phyloP scores from a whole-genome alignment of 116 monocot species.

The Phalaenopsis hybrid region DNA sequence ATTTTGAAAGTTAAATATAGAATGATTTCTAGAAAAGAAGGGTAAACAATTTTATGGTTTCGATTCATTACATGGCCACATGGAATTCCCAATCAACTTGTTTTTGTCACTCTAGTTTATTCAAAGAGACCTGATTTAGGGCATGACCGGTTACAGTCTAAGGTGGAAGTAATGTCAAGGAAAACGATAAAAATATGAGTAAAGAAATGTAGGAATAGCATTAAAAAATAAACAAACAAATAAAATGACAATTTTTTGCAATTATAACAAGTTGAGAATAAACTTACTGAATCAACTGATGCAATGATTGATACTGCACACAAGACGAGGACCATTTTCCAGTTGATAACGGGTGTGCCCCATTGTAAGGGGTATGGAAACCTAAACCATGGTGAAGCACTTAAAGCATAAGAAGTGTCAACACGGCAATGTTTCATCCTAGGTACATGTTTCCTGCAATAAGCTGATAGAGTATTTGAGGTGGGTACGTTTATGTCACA shows the following conservation, averaged over 20 bases:
- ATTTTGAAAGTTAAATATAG: no score
- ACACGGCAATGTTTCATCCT: slow-evolving; percentile 92
- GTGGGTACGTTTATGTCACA: slow-evolving; percentile 77
- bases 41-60: no score
- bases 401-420: slow-evolving; percentile 71
- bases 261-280: background rate
- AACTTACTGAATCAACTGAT: slow-evolving; percentile 91
- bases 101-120: no score
- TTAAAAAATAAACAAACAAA: background rate
- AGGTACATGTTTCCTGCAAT: slow-evolving; percentile 79
- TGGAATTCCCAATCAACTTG: no score
- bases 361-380: slow-evolving; percentile 97
- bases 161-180: background rate
- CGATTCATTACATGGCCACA: no score
- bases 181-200: background rate
- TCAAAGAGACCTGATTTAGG: background rate
- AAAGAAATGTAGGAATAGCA: background rate
- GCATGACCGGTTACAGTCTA: background rate
- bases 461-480: slow-evolving; percentile 74
- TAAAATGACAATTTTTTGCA: background rate
- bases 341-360: slow-evolving; percentile 91
- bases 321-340: slow-evolving; percentile 85
- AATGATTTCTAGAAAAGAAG: no score
- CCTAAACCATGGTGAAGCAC: slow-evolving; percentile 86
- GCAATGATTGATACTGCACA: slow-evolving; percentile 79